Base-by-base conservation (phyloP, 371 early-diverging fungal genomes). In the Mucor velutinosus region DNA sequence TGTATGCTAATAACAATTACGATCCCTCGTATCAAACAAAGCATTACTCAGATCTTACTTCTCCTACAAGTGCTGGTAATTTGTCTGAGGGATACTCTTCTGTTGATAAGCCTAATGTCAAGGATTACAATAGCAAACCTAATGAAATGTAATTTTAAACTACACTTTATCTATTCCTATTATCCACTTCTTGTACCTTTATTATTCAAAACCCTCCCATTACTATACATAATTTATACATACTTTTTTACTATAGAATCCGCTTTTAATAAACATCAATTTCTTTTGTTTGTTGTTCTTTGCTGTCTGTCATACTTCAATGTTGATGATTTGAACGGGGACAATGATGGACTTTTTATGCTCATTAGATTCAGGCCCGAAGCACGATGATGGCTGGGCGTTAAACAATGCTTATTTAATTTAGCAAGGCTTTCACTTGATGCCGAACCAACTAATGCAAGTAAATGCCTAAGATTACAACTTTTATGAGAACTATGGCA, bases 1-100 rank as follows among this genome's bases (percentile, higher is more conserved):
- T 37, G 37, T 37, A 49, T 8, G 63, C 37, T 12, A 49, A 19
- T 30, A 21, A 62, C 47, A 49, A 41, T 14, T 60, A 60, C n/a
- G 35, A 67, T 17, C 29, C 30, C 15, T 4, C 25, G 14, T 53
- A 64, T 32, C 65, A 61, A 67, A 58, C 53, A n/a, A 35, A 32
- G 11, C 41, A 43, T 56, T 35, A 56, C 23, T 17, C 35, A 37
- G 53, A 59, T 39, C 19, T 45, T 25, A 65, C 65, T 10, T 65
- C 65, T 65, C 65, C 65, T 35, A 53, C 60, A 29, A 60, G 66
- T 66, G 60, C 60, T 66, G 60, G 60, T 19, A 66, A 66, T 55
- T 49, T 66, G 60, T 60, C 60, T 39, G 66, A 66, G 39, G 33
- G 51, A 33, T n/a, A 17, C 12, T 37, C 47, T 29, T 29, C 58